phyloP scores from a whole-genome alignment of 768 basidiomycete genomes.

The Mycena galopus region DNA sequence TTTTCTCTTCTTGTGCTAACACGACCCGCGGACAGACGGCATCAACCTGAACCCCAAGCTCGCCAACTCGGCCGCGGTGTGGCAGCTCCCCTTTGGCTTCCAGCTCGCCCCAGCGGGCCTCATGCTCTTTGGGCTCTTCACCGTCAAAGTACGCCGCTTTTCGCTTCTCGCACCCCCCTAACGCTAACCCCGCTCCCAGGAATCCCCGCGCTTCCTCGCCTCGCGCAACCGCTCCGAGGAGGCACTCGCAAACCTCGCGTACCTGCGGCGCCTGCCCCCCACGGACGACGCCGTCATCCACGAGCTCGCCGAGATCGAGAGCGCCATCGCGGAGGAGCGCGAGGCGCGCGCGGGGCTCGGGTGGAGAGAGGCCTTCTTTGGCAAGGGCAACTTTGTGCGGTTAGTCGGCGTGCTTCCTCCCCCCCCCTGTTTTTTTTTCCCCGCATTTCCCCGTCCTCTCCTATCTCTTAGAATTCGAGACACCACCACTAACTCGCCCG shows the following conservation, averaged over 20 bases:
- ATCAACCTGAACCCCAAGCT: slow-evolving; percentile 17
- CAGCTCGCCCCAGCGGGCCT: slow-evolving; percentile 83
- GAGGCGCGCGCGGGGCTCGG: slow-evolving; percentile 75
- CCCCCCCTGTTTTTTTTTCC: background rate
- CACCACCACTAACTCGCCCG: background rate
- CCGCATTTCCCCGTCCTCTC: background rate
- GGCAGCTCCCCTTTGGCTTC: slow-evolving; percentile 82
- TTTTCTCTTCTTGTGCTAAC: slow-evolving; percentile 4
- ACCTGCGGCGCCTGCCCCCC: slow-evolving; percentile 62
- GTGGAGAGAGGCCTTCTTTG: slow-evolving; percentile 78
- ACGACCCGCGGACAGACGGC: slow-evolving; percentile 11
- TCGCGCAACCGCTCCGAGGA: slow-evolving; percentile 68
- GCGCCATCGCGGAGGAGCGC: slow-evolving; percentile 81
- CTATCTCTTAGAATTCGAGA: background rate
- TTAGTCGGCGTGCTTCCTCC: slow-evolving; percentile 4
- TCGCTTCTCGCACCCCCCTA: background rate
- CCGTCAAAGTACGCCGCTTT: slow-evolving; percentile 63
- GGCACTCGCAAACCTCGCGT: slow-evolving; percentile 72
- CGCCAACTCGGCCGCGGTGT: slow-evolving; percentile 41
- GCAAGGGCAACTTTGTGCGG: slow-evolving; percentile 82
- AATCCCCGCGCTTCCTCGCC: slow-evolving; percentile 85
- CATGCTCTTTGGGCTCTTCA: slow-evolving; percentile 76
- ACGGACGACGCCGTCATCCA: slow-evolving; percentile 61
- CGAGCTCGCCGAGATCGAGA: slow-evolving; percentile 86
- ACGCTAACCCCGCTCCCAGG: slow-evolving; percentile 48